phyloP scores from a whole-genome alignment of 441 rosid species.

The Hypseocharis bilobata region DNA sequence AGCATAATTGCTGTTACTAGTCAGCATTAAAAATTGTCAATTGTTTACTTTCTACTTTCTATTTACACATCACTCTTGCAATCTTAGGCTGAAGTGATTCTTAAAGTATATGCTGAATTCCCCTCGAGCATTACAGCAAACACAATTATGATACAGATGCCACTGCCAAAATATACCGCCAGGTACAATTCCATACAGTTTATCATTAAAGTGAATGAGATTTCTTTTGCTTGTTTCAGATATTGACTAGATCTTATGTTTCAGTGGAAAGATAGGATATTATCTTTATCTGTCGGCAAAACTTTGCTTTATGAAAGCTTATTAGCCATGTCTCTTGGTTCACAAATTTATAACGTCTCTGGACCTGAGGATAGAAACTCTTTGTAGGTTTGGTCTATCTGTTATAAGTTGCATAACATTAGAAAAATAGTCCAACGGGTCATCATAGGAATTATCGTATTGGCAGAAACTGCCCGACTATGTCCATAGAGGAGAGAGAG shows the following conservation, averaged over 20 bases:
- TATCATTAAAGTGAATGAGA: not conserved
- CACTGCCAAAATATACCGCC: constrained; percentile 77
- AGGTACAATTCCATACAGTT: constrained; percentile 37
- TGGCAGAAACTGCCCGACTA: not conserved
- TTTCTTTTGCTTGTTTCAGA: not conserved
- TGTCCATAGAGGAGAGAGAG: not conserved
- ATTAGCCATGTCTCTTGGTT: constrained; percentile 1
- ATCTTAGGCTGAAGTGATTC: constrained; percentile 74
- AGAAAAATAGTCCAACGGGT: not conserved
- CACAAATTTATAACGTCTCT: not conserved
- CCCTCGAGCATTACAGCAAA: constrained; percentile 72
- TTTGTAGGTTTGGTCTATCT: not conserved
- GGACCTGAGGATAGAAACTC: not conserved
- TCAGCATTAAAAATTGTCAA: not conserved
- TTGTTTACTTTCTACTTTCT: not conserved
- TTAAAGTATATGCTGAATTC: constrained; percentile 78
- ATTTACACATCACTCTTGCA: constrained; percentile 6
- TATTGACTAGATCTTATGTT: constrained; percentile 1
- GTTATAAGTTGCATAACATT: not conserved
- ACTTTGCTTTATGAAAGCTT: constrained; percentile 2
- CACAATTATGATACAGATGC: constrained; percentile 77
- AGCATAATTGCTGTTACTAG: no score
- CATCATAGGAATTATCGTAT: not conserved
- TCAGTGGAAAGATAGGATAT: not conserved
- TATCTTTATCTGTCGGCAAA: not conserved